phyloP scores from a whole-genome alignment of 805 yeast genomes.

The Pichia gijzeniarum region DNA sequence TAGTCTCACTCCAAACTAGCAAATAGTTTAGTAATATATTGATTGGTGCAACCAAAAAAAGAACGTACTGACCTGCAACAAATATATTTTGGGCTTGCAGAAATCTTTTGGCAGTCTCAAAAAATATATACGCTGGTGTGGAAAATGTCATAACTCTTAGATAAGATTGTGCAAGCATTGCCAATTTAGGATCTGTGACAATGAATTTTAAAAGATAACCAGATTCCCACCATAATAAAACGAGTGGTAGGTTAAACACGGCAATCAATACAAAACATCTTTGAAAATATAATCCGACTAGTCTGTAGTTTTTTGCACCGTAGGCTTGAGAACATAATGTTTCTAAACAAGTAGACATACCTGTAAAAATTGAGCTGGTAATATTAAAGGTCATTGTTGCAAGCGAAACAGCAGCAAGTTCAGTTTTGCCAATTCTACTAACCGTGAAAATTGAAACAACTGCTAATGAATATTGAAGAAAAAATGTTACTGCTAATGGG shows the following conservation, averaged over 20 bases:
- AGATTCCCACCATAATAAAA: constrained; percentile 51
- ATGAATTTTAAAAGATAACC: constrained; percentile 30
- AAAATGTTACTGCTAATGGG: constrained; percentile 57
- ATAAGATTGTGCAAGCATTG: constrained; percentile 39
- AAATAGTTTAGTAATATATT: constrained; percentile 55
- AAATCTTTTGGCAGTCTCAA: constrained; percentile 59
- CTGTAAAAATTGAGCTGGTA: constrained; percentile 63
- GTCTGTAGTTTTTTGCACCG: constrained; percentile 36
- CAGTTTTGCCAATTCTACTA: constrained; percentile 56
- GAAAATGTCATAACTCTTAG: constrained; percentile 40
- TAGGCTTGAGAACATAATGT: constrained; percentile 66
- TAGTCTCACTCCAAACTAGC: constrained; percentile 48
- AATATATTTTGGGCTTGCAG: constrained; percentile 66
- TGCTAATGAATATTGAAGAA: constrained; percentile 58
- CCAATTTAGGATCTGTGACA: constrained; percentile 46
- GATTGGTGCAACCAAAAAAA: constrained; percentile 59
- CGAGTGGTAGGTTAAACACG: constrained; percentile 40
- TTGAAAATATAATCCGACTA: constrained; percentile 38
- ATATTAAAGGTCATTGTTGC: constrained; percentile 70
- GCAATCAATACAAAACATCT: constrained; percentile 48
- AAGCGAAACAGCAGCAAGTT: constrained; percentile 61
- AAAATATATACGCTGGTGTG: constrained; percentile 37
- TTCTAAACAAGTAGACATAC: constrained; percentile 61
- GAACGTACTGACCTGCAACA: constrained; percentile 64
- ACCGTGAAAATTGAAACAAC: constrained; percentile 66